Evolutionary conservation across 1,139 yeast species (phyloP).

Genomic region (Saccharomyces hybrid): DNA sequence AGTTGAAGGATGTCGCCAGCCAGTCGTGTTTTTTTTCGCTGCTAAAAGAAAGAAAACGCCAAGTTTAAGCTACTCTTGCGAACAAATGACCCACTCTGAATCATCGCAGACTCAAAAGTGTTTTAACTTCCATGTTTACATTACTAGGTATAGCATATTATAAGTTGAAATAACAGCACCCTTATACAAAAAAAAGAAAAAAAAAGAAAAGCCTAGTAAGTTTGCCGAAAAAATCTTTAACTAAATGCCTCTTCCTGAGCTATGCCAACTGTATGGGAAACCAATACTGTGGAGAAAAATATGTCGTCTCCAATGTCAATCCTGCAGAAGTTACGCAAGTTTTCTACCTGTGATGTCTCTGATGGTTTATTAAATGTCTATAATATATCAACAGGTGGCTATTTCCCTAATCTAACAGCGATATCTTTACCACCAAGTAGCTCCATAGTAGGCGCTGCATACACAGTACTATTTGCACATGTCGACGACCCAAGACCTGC

Average conservation of each 20-base stretch:
- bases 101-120: not conserved
- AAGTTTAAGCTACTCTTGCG: not conserved
- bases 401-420: constrained; percentile 49
- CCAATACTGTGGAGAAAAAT: not conserved
- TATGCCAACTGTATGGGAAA: not conserved
- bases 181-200: no score
- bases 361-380: constrained; percentile 49
- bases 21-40: not conserved
- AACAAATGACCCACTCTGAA: not conserved
- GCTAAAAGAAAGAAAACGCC: not conserved
- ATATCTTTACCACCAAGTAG: constrained; percentile 15
- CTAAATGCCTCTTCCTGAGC: not conserved
- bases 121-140: not conserved
- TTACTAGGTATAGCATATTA: not conserved
- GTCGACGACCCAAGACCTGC: constrained; percentile 70
- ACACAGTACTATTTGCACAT: constrained; percentile 78
- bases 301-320: not conserved
- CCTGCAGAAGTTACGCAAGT: constrained; percentile 22
- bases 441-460: constrained; percentile 58
- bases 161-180: no score
- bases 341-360: constrained; percentile 70
- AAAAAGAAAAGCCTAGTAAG: not conserved
- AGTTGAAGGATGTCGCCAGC: no score
- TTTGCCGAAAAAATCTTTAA: not conserved
- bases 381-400: constrained; percentile 50